These are phyloP conservation scores for Aethionema arabicum DNA, from an alignment of 345 rosid species.

Conservation along the genomic window DNA sequence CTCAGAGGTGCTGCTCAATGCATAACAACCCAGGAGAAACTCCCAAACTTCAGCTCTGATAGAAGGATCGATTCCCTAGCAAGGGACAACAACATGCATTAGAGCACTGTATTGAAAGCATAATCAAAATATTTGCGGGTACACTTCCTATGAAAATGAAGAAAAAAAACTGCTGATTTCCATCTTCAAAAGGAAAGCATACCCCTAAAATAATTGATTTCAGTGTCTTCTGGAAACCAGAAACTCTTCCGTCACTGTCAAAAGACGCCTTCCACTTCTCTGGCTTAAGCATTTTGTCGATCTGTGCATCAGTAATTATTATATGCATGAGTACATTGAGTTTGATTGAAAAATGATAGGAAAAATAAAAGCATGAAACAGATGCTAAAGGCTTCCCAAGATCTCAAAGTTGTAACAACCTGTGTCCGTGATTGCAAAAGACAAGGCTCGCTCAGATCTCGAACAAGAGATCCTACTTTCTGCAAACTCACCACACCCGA, in stretches of 20 bases:
- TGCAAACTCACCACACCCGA: constrained; percentile 59
- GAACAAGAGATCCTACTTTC: constrained; percentile 68
- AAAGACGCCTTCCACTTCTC: constrained; percentile 83
- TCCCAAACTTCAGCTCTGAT: constrained; percentile 95
- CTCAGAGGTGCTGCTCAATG: constrained; percentile 74
- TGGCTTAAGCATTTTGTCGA: constrained; percentile 80
- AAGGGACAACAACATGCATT: constrained; percentile 36
- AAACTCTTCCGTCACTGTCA: constrained; percentile 77
- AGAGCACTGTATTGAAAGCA: constrained; percentile 2
- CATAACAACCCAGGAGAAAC: constrained; percentile 88
- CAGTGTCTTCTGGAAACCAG: constrained; percentile 73
- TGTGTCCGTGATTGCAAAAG: constrained; percentile 66
- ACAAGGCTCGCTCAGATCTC: constrained; percentile 85
- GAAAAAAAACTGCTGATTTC: not conserved
- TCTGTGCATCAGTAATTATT: constrained; percentile 43
- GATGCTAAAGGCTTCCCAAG: constrained; percentile 18
- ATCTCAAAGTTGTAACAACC: constrained; percentile 67
- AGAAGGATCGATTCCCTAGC: constrained; percentile 86
- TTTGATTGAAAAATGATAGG: not conserved
- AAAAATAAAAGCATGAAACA: not conserved
- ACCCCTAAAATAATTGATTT: constrained; percentile 79
- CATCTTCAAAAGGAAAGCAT: constrained; percentile 32
- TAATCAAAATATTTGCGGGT: not conserved
- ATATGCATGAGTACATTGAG: not conserved
- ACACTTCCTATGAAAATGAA: not conserved